Conservation (phyloP, 345 rosid genomes). For the Moricandia arvensis region DNA sequence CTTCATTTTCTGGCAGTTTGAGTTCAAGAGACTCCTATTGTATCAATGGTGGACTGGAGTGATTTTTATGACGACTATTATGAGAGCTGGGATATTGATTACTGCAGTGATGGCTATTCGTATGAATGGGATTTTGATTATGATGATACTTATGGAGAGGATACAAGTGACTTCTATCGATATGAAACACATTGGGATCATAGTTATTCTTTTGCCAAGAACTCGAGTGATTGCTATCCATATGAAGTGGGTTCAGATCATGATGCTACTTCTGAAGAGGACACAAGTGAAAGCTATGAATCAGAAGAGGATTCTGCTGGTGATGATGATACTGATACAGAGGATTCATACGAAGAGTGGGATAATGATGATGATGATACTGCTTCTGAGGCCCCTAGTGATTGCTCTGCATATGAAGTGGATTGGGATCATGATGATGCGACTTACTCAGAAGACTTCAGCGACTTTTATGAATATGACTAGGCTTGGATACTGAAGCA, state of each 20-base stretch:
- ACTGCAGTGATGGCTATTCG: not conserved
- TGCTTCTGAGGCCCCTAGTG: not conserved
- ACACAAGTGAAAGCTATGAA: not conserved
- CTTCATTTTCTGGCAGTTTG: not conserved
- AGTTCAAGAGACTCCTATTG: not conserved
- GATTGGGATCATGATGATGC: not conserved
- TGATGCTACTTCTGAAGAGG: not conserved
- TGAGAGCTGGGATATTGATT: conserved; percentile 1
- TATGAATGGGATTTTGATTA: not conserved
- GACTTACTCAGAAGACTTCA: not conserved
- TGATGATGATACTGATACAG: not conserved
- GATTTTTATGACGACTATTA: not conserved
- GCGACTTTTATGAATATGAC: not conserved
- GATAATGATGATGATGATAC: not conserved
- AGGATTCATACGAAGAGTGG: too few relatives aligned
- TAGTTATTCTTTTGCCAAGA: not conserved
- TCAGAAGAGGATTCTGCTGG: not conserved
- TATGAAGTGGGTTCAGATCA: not conserved
- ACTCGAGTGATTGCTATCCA: not conserved
- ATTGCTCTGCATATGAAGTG: not conserved
- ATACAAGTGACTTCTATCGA: not conserved
- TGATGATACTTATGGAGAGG: not conserved
- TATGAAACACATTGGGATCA: not conserved
- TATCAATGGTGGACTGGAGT: not conserved
- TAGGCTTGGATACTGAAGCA: not conserved